Evolutionary conservation across 2,329 filamentous ascomycete genomes (phyloP).

Genomic region (Fusarium sarcochroum): DNA sequence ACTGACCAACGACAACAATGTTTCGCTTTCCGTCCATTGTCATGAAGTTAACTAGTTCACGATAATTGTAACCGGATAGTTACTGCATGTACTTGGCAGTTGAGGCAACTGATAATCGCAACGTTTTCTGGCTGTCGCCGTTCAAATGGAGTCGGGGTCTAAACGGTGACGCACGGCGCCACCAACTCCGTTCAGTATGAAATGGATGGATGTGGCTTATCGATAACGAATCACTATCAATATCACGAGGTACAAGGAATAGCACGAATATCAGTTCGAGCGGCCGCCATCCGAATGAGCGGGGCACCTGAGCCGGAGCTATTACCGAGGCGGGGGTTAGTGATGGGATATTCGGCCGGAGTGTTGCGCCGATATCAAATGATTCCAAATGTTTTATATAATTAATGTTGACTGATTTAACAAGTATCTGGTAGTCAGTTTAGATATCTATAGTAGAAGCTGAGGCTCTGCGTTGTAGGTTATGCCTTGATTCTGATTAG

Average conservation of each 20-base stretch:
- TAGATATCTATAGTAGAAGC: no score
- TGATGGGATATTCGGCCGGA: slow-evolving; percentile 9
- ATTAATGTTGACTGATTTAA: not conserved
- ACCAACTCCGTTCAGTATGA: not conserved
- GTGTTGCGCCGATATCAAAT: slow-evolving; percentile 19
- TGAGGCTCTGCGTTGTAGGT: not conserved
- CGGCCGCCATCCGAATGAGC: slow-evolving; percentile 20
- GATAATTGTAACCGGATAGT: not conserved
- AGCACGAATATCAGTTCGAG: not conserved
- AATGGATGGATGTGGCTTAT: not conserved
- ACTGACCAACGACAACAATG: slow-evolving; percentile 66
- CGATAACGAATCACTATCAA: slow-evolving; percentile 12
- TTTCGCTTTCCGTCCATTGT: slow-evolving; percentile 57
- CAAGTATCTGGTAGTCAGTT: no score
- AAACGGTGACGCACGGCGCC: slow-evolving; percentile 29
- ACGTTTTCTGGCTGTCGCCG: slow-evolving; percentile 9
- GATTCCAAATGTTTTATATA: slow-evolving; percentile 23
- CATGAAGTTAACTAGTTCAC: not conserved
- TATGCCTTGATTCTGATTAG: slow-evolving; percentile 12
- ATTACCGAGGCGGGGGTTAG: slow-evolving; percentile 39
- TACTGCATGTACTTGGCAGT: slow-evolving; percentile 15
- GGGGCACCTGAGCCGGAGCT: slow-evolving; percentile 32
- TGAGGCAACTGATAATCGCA: slow-evolving; percentile 5
- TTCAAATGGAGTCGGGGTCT: slow-evolving; percentile 4
- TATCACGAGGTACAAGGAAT: no score